These are phyloP conservation scores for Aleurites moluccanus DNA, from an alignment of 441 rosid species.

Conservation along the genomic window DNA sequence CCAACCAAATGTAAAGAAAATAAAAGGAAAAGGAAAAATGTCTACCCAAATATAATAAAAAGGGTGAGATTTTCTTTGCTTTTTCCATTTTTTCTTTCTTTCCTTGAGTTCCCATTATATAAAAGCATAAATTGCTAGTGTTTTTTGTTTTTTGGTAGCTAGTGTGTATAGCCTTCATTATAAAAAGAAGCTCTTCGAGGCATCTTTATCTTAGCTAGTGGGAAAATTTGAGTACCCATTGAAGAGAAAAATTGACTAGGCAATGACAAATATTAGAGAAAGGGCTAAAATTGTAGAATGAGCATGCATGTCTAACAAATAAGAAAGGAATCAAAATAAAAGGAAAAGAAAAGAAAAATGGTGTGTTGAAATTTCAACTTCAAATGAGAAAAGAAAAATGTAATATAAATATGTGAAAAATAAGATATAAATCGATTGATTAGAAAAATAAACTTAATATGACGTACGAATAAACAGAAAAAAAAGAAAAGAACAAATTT, in stretches of 20 bases:
- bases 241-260: slow-evolving; percentile 4
- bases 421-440: too few relatives aligned
- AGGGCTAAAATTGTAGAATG: not conserved
- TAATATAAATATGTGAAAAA: too few relatives aligned
- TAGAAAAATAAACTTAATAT: too few relatives aligned
- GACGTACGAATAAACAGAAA: too few relatives aligned
- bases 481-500: too few relatives aligned
- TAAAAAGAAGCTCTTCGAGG: not conserved
- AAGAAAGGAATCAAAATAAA: not conserved
- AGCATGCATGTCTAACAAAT: slow-evolving; percentile 7
- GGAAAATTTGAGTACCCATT: slow-evolving; percentile 5
- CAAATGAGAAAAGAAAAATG: not conserved
- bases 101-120: not conserved
- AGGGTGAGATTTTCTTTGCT: not conserved
- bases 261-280: not conserved
- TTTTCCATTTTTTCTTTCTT: not conserved
- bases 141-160: too few relatives aligned
- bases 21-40: not conserved
- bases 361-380: not conserved
- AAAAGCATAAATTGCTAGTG: too few relatives aligned
- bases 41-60: not conserved
- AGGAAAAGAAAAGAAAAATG: too few relatives aligned
- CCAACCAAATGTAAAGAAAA: not conserved
- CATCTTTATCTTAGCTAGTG: slow-evolving; percentile 3
- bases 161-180: not conserved